Conservation (phyloP, 768 basidiomycete genomes). For the Macrolepiota albuminosa region DNA sequence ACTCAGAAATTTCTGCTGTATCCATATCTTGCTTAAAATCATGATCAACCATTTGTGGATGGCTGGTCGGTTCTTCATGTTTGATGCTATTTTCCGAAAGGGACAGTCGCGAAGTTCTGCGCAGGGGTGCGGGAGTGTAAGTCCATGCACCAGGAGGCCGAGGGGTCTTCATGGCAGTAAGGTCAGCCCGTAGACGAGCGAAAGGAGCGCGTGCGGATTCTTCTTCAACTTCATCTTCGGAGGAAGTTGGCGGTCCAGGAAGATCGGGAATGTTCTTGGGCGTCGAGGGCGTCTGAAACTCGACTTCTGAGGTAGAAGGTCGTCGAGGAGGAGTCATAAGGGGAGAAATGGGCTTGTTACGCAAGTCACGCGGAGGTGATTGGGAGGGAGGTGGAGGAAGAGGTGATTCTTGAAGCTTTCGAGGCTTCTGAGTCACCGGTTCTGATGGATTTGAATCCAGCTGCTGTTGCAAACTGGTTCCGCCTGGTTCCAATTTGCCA, state of each 20-base stretch:
- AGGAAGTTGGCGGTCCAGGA: conserved; percentile 59
- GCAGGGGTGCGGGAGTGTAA: neutral
- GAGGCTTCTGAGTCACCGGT: neutral
- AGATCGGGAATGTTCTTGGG: conserved; percentile 60
- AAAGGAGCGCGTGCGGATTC: conserved; percentile 15
- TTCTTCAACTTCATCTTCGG: conserved; percentile 36
- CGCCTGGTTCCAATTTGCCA: neutral
- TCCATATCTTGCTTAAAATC: conserved; percentile 6
- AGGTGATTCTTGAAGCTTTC: conserved; percentile 14
- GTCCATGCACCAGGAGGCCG: conserved; percentile 40
- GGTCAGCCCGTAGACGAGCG: conserved; percentile 17
- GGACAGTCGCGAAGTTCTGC: neutral
- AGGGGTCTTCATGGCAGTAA: conserved; percentile 36
- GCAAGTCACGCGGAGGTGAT: conserved; percentile 8
- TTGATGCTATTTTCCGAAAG: neutral
- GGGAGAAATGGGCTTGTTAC: conserved; percentile 13
- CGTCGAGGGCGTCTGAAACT: conserved; percentile 62
- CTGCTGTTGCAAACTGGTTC: conserved; percentile 14
- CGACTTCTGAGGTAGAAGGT: conserved; percentile 35
- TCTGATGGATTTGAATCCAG: neutral
- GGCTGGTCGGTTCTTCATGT: neutral
- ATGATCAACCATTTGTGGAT: neutral
- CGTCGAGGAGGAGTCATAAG: conserved; percentile 45
- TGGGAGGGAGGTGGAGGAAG: conserved; percentile 28
- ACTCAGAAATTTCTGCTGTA: conserved; percentile 23